These are phyloP conservation scores for Cutaneotrichosporon daszewskae DNA, from an alignment of 1,284 basidiomycete genomes.

Conservation along the genomic window DNA sequence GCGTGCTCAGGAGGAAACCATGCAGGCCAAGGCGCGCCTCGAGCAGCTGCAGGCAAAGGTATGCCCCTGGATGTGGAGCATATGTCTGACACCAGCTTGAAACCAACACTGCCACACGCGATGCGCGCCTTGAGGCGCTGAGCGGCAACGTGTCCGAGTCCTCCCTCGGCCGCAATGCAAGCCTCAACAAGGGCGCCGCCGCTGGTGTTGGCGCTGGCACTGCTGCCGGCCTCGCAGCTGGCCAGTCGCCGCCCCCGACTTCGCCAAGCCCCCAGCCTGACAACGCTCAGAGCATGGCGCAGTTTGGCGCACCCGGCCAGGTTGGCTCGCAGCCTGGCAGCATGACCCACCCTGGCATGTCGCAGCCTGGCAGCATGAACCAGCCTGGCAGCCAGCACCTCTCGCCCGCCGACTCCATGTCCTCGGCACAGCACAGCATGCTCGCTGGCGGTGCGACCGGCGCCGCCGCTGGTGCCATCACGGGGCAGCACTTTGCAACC, in stretches of 20 bases:
- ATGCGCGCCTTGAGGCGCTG: constrained; percentile 17
- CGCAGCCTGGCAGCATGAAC: not conserved
- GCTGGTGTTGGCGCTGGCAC: constrained; percentile 2
- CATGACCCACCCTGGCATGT: too few relatives aligned
- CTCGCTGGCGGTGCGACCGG: not conserved
- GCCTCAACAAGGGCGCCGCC: constrained; percentile 1
- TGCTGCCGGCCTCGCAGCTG: not conserved
- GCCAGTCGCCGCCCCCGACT: not conserved
- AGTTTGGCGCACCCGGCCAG: not conserved
- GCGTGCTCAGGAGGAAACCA: constrained; percentile 20
- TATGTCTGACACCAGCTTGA: constrained; percentile 12
- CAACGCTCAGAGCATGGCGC: too few relatives aligned
- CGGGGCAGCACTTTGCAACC: too few relatives aligned
- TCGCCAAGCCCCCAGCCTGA: constrained; percentile 1
- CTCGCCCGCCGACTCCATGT: too few relatives aligned
- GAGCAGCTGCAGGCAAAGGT: constrained; percentile 24
- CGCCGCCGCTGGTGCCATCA: too few relatives aligned
- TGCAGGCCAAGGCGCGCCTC: constrained; percentile 25
- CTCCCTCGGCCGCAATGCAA: not conserved
- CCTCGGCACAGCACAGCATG: not conserved
- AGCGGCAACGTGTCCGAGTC: constrained; percentile 1
- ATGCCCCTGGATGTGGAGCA: constrained; percentile 2
- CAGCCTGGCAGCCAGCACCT: not conserved
- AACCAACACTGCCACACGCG: constrained; percentile 17
- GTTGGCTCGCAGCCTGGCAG: not conserved